Base-by-base conservation (phyloP, 225 moss, liverwort and hornwort genomes). In the Thuidium tamariscinum region DNA sequence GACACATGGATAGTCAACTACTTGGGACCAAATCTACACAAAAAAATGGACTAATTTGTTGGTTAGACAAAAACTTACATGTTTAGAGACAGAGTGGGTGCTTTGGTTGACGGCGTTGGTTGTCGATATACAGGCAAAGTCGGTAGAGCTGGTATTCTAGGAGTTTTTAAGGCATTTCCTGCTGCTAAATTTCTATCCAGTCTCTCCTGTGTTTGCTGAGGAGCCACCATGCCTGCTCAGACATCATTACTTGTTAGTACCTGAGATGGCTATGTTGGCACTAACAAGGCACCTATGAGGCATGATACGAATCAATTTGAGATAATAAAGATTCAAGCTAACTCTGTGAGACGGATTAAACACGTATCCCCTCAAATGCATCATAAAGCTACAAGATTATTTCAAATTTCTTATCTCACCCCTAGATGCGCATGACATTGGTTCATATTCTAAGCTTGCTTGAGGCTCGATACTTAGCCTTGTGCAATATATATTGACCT, bases 181-280 rank as follows among this genome's bases (percentile, higher is more conserved):
- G 67, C 37, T 74, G 55, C 80, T 88, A 79, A 52, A 74, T 80
- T 80, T 11, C 52, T 78, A 56, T 83, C 22, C 52, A 88, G 42
- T 60, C 42, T 66, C 85, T 79, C 87, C n/a, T 82, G 60, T 32
- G 79, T 83, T 82, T 71, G 88, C 64, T 85, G 81, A 27, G 89
- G 83, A 85, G 90, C 83, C 52, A 25, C 54, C 87, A 87, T 87
- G 51, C 77, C 92, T 92, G 80, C 36, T 56, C 9, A 79, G 32
- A 46, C 72, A 86, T 19, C 67, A 83, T 18, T 56, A 60, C 32
- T 61, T 48, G 62, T 89, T 36, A 87, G 77, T 55, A 88, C 34
- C 27, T 69, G 26, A 22, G 22, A 68, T 48, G 44, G 23, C 59
- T 20, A 42, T 30, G 57, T 42, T 59, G 37, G 29, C 49, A 59